Percentiles rank a stretch among this genome's conserved stretches.
phyloP scores from a whole-genome alignment of 305 asterid species.

The Andrographis paniculata region DNA sequence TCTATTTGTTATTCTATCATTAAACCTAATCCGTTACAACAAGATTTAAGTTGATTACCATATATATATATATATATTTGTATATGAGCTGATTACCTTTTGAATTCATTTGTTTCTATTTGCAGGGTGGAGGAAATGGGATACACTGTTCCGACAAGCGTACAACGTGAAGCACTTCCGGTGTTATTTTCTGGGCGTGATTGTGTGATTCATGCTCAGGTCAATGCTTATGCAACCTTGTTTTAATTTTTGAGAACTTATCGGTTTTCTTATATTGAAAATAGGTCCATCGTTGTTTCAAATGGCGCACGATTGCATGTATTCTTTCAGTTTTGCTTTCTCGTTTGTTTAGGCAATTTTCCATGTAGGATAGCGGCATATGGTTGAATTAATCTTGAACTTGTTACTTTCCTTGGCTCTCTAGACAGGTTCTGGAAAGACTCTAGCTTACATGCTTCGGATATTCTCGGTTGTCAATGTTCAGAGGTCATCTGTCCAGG shows the following conservation, averaged over 20 bases:
- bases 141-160: conserved; percentile 52
- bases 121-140: conserved; percentile 92
- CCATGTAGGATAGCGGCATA: too few relatives aligned
- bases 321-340: too few relatives aligned
- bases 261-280: too few relatives aligned
- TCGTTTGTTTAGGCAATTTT: too few relatives aligned
- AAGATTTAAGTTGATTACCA: too few relatives aligned
- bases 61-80: too few relatives aligned
- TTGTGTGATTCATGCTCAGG: conserved; percentile 94
- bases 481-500: conserved; percentile 78
- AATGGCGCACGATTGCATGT: too few relatives aligned
- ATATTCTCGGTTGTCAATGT: conserved; percentile 54
- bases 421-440: conserved; percentile 99
- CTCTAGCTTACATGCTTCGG: conserved; percentile 73
- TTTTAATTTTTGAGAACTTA: neutral
- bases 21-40: too few relatives aligned
- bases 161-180: conserved; percentile 70
- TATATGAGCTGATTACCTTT: neutral
- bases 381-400: too few relatives aligned
- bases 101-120: neutral
- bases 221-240: conserved; percentile 22
- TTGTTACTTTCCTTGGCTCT: conserved; percentile 27
- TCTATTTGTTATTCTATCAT: too few relatives aligned
- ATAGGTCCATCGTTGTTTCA: too few relatives aligned
- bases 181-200: conserved; percentile 72